Evolutionary conservation across 345 rosid species (phyloP).

Genomic region (Sisymbrium irio): DNA sequence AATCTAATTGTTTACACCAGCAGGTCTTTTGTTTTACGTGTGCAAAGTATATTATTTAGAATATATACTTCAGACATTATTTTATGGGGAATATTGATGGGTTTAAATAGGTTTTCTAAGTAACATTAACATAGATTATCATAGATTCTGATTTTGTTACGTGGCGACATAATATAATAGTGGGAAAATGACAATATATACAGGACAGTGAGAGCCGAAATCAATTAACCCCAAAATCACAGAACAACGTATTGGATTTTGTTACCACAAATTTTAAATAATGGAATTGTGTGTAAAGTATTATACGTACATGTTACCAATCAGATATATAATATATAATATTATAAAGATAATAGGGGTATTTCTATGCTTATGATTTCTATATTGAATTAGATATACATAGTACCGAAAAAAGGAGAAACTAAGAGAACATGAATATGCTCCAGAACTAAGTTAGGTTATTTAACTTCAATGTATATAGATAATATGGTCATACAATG

Average conservation of each 20-base stretch:
- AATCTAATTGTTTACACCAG: too few species aligned
- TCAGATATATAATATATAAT: neutral
- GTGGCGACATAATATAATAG: neutral
- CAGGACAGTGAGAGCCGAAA: neutral
- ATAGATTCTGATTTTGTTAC: neutral
- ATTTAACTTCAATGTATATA: conserved; percentile 7
- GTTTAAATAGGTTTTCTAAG: neutral
- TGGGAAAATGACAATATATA: neutral
- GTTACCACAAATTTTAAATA: neutral
- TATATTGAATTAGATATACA: neutral
- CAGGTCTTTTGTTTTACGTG: too few species aligned
- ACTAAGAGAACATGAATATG: conserved; percentile 9
- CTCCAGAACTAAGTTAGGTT: conserved; percentile 14
- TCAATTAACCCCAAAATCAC: neutral
- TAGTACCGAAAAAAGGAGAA: too few species aligned
- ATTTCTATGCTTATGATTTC: neutral
- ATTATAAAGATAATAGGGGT: neutral
- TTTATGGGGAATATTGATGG: neutral
- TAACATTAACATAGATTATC: neutral
- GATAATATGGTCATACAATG: neutral
- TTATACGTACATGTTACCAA: neutral
- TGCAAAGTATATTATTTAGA: neutral
- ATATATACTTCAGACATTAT: neutral
- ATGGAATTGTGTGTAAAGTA: neutral
- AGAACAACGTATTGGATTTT: neutral